Percentiles rank a stretch among this genome's conserved stretches.
These are phyloP conservation scores for Cyberlindnera mrakii DNA, from an alignment of 805 yeast species.

Conservation along the genomic window DNA sequence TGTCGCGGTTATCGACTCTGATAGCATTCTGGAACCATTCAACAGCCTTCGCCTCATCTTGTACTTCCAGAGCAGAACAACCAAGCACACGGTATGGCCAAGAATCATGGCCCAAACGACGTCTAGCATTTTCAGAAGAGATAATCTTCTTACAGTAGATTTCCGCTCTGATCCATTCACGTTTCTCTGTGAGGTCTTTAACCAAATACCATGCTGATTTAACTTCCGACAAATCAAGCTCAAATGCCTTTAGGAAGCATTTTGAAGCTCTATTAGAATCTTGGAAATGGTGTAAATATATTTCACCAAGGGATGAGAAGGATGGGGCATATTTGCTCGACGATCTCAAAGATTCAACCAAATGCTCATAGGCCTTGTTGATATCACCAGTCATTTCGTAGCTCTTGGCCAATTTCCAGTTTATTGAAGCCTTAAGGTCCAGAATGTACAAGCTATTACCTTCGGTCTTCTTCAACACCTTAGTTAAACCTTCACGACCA, in stretches of 20 bases:
- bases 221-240: conserved; percentile 71
- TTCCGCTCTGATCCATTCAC: conserved; percentile 85
- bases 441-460: conserved; percentile 49
- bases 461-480: conserved; percentile 27
- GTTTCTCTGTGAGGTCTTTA: conserved; percentile 53
- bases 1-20: conserved; percentile 58
- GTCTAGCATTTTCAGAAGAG: conserved; percentile 53
- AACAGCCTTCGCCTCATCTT: conserved; percentile 72
- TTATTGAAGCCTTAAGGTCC: conserved; percentile 51
- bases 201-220: conserved; percentile 71
- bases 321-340: conserved; percentile 68
- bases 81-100: conserved; percentile 95
- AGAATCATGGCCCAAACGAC: conserved; percentile 39
- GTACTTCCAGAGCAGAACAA: conserved; percentile 62
- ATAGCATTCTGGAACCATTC: conserved; percentile 86
- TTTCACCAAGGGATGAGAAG: conserved; percentile 71
- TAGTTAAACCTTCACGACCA: conserved; percentile 48
- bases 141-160: conserved; percentile 62
- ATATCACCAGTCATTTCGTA: conserved; percentile 31
- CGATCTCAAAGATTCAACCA: conserved; percentile 58
- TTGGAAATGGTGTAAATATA: conserved; percentile 52
- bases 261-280: conserved; percentile 71
- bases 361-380: conserved; percentile 49
- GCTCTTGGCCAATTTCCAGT: conserved; percentile 74
- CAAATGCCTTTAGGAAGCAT: conserved; percentile 87